Base-by-base conservation (phyloP, 305 asterid species). In the Solanum chacoense region DNA sequence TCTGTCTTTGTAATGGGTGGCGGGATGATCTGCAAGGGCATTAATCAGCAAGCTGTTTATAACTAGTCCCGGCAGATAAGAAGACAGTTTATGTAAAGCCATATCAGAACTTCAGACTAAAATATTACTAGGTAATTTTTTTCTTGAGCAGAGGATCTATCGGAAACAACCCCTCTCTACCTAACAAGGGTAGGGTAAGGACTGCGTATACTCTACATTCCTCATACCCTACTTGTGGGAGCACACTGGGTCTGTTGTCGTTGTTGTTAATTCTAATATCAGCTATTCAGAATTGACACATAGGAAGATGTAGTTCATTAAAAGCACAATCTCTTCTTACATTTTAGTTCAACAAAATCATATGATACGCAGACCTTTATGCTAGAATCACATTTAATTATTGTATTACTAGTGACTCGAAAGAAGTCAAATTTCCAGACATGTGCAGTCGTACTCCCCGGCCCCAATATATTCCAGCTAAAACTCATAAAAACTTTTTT, bases 1-100 rank as follows among this genome's bases (percentile, higher is more conserved):
- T 97, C 98, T 31, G 93, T 89, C 93, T 92, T 96, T 4, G 98
- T 93, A 88, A 97, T 96, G 8, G 99, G 99, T 3, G 99, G 99
- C 28, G 99, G 99, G 80, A 86, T 89, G 83, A 96, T 94, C 99
- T 97, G 89, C 93, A 91, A 22, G 22, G 12, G 18, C 26, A 80
- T 59, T 28, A 75, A 34, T 26, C 63, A 79, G 14, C 26, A 18
- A 80, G 85, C 69, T 8, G 37, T 80, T 79, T 4, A 26, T 26
- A 80, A 80, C 72, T 45, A 71, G 59, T 86, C 26, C 65, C n/a
- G 12, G 69, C 31, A 86, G 59, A 37, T 24, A 85, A 20, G 26
- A 16, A 2, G 37, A 80, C n/a, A 42, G 11, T 8, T 28, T 28
- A 80, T 40, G 22, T 20, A 80, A 42, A 40, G 37, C 26, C 34